Evolutionary conservation across 345 rosid genomes (phyloP).

Genomic region (Melastoma malabathricum): DNA sequence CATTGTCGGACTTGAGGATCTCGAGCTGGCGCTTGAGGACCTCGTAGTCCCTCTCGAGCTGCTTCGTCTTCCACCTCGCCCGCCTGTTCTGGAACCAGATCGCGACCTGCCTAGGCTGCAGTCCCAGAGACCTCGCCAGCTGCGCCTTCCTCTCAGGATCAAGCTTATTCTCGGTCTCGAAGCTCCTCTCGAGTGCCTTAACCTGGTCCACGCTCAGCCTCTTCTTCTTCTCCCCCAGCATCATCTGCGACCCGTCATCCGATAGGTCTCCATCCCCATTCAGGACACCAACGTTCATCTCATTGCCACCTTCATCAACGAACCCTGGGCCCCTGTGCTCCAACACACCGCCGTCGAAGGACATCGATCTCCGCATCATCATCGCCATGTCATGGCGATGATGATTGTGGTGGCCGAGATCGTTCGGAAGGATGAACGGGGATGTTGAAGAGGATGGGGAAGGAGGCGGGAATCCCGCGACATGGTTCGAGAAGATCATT

Average conservation of each 20-base stretch:
- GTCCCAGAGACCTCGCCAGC: slow-evolving; percentile 52
- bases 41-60: slow-evolving; percentile 56
- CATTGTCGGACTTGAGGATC: slow-evolving; percentile 49
- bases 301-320: too few species aligned
- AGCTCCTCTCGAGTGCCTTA: slow-evolving; percentile 62
- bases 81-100: slow-evolving; percentile 75
- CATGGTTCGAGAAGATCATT: not conserved
- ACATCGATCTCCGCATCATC: slow-evolving; percentile 10
- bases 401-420: not conserved
- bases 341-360: not conserved
- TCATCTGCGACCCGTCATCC: slow-evolving; percentile 36
- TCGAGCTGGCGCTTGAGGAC: slow-evolving; percentile 54
- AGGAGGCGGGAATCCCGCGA: slow-evolving; percentile 2
- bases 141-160: slow-evolving; percentile 70
- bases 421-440: slow-evolving; percentile 1
- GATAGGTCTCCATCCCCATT: slow-evolving; percentile 9
- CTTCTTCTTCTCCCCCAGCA: slow-evolving; percentile 61
- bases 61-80: slow-evolving; percentile 76
- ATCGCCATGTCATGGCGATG: not conserved
- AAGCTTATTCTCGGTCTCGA: slow-evolving; percentile 63
- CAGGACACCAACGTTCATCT: too few species aligned
- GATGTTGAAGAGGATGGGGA: not conserved
- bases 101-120: slow-evolving; percentile 62
- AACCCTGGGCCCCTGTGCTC: too few species aligned
- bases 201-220: slow-evolving; percentile 65